A percentile compares a stretch with the other conserved stretches of the same genome.
These are phyloP conservation scores for Inonotus obliquus DNA, from an alignment of 1,284 basidiomycete genomes.

Conservation along the genomic window DNA sequence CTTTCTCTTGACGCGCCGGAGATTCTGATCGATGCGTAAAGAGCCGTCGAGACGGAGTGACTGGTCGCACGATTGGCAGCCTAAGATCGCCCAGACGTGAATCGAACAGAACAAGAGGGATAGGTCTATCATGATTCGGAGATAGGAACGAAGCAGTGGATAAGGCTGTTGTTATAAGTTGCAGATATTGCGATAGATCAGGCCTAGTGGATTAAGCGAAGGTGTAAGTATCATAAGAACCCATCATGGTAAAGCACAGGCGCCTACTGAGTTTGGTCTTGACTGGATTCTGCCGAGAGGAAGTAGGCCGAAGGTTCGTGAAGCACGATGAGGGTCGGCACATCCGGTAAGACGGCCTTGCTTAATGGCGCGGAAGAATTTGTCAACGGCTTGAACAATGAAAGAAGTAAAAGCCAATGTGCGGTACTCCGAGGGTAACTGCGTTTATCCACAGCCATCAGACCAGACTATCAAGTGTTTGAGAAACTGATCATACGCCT, in stretches of 20 bases:
- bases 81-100: conserved; percentile 48
- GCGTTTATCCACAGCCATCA: conserved; percentile 5
- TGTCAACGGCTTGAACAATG: conserved; percentile 35
- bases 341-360: conserved; percentile 36
- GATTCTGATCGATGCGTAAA: conserved; percentile 27
- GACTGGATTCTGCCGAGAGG: conserved; percentile 18
- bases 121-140: conserved; percentile 23
- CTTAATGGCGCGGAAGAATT: conserved; percentile 1
- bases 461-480: neutral
- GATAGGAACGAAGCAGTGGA: conserved; percentile 32
- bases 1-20: conserved; percentile 4
- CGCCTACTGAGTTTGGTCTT: conserved; percentile 10
- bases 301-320: conserved; percentile 64
- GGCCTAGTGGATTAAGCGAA: conserved; percentile 19
- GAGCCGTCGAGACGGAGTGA: conserved; percentile 29
- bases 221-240: neutral
- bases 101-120: conserved; percentile 53
- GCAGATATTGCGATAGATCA: conserved; percentile 46
- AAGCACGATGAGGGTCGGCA: conserved; percentile 55
- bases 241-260: neutral
- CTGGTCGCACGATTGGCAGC: conserved; percentile 46
- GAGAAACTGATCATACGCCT: conserved; percentile 24
- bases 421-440: conserved; percentile 64
- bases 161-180: conserved; percentile 40
- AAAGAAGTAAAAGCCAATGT: conserved; percentile 53